These are phyloP conservation scores for Populus pruinosa DNA, from an alignment of 345 rosid genomes.

Conservation along the genomic window DNA sequence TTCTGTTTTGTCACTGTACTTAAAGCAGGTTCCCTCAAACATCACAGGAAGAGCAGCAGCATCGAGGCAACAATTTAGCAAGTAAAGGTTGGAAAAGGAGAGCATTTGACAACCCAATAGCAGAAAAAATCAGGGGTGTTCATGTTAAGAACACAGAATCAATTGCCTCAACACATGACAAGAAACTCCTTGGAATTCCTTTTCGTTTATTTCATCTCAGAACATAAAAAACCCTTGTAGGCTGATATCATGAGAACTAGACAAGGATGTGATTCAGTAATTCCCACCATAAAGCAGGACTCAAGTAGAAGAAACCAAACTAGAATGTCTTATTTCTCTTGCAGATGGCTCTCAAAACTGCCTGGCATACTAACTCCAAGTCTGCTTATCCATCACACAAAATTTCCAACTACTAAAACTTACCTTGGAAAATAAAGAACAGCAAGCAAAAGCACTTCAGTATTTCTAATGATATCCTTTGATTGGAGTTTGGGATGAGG, in stretches of 20 bases:
- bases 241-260: neutral
- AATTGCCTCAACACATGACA: neutral
- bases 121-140: neutral
- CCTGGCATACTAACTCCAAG: too few species aligned
- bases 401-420: neutral
- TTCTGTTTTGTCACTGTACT: neutral
- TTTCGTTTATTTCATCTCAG: neutral
- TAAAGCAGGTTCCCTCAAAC: neutral
- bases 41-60: neutral
- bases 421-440: neutral
- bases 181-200: neutral
- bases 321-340: neutral
- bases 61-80: neutral
- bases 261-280: neutral
- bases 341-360: neutral
- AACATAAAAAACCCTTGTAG: neutral
- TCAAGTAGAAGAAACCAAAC: neutral
- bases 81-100: neutral
- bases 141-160: neutral
- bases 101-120: neutral
- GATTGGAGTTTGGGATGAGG: neutral
- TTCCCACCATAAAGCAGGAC: neutral
- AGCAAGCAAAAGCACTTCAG: neutral
- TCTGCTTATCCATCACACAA: neutral
- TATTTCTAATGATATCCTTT: neutral